phyloP scores from a whole-genome alignment of 768 basidiomycete species.

The Leucogyrophana mollusca region DNA sequence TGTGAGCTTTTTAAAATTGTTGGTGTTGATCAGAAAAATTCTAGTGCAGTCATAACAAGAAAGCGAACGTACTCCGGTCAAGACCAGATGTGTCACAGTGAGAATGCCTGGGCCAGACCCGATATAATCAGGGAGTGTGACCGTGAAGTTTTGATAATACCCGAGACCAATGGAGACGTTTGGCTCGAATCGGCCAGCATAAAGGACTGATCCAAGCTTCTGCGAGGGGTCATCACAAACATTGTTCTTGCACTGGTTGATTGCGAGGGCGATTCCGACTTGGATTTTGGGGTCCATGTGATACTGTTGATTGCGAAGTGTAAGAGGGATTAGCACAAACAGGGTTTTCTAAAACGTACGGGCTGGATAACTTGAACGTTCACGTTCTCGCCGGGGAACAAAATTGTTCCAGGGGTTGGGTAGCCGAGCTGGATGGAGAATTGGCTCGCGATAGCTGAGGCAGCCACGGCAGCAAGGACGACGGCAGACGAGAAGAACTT shows the following conservation, averaged over 20 bases:
- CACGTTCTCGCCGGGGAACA: background rate
- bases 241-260: background rate
- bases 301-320: background rate
- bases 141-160: background rate
- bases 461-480: background rate
- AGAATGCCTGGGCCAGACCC: background rate
- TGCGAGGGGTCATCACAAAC: background rate
- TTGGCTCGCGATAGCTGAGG: background rate
- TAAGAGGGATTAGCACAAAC: background rate
- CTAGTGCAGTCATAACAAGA: too few relatives aligned
- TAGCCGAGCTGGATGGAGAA: background rate
- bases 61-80: background rate
- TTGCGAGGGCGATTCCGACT: constrained; percentile 1
- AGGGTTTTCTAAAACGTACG: background rate
- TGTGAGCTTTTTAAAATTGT: too few relatives aligned
- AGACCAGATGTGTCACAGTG: background rate
- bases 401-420: background rate
- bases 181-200: background rate
- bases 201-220: background rate
- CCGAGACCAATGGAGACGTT: background rate
- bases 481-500: background rate
- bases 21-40: too few relatives aligned
- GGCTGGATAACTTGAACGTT: background rate
- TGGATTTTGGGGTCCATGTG: background rate
- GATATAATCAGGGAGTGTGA: background rate